These are phyloP conservation scores for Penicillium coprophilum DNA, from an alignment of 495 filamentous ascomycete species.

Conservation along the genomic window DNA sequence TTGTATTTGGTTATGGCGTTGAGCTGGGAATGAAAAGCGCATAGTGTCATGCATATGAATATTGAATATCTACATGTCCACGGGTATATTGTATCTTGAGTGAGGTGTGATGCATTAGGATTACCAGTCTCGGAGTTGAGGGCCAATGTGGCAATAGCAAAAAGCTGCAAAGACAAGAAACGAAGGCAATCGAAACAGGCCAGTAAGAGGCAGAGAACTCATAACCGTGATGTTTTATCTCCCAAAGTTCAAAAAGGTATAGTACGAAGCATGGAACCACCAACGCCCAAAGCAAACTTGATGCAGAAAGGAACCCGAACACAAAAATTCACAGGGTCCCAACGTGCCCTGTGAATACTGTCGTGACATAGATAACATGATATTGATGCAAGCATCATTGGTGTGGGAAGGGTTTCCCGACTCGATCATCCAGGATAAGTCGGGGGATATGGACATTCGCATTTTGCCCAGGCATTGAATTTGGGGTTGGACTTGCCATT, in stretches of 20 bases:
- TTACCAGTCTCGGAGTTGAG: neutral
- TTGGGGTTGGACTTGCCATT: slow-evolving; percentile 1
- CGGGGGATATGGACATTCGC: slow-evolving; percentile 5
- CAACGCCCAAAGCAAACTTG: slow-evolving; percentile 18
- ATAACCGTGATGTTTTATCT: slow-evolving; percentile 26
- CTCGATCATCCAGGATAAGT: slow-evolving; percentile 26
- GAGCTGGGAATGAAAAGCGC: neutral
- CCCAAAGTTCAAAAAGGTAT: slow-evolving; percentile 30
- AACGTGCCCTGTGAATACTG: slow-evolving; percentile 17
- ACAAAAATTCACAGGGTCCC: slow-evolving; percentile 17
- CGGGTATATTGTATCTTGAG: neutral
- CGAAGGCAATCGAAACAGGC: slow-evolving; percentile 14
- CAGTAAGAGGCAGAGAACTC: slow-evolving; percentile 13
- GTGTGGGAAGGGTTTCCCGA: slow-evolving; percentile 8
- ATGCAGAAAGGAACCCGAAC: slow-evolving; percentile 17
- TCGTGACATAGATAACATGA: slow-evolving; percentile 23
- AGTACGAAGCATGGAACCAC: slow-evolving; percentile 22
- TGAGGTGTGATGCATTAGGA: slow-evolving; percentile 5
- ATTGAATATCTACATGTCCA: neutral
- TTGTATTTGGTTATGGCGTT: neutral
- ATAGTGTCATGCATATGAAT: slow-evolving; percentile 6
- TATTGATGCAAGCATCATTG: slow-evolving; percentile 29
- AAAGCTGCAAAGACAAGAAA: slow-evolving; percentile 12
- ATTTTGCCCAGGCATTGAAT: slow-evolving; percentile 12
- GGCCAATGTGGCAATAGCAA: neutral